A percentile compares a stretch with the other conserved stretches of the same genome.
Conservation (phyloP, 2,329 filamentous ascomycete genomes). For the Furcasterigmium sp. region DNA sequence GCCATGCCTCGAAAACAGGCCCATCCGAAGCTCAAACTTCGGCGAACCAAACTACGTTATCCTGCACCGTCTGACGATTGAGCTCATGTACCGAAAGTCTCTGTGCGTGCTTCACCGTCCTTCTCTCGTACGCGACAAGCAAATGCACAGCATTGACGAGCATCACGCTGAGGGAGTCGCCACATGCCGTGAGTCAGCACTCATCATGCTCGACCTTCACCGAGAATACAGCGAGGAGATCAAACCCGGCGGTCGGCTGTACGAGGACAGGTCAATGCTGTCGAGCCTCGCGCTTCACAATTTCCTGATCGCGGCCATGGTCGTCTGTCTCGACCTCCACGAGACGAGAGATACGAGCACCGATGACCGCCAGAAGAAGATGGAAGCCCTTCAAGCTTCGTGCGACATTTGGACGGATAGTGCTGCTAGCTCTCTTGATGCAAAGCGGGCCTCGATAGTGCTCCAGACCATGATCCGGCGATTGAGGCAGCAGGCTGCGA, state of each 20-base stretch:
- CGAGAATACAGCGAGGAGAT: slow-evolving; percentile 40
- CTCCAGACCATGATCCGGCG: slow-evolving; percentile 33
- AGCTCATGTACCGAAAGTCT: slow-evolving; percentile 42
- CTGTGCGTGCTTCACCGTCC: slow-evolving; percentile 45
- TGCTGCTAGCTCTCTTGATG: slow-evolving; percentile 31
- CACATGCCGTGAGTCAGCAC: slow-evolving; percentile 38
- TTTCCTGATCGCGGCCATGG: slow-evolving; percentile 55
- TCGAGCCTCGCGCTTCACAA: slow-evolving; percentile 48
- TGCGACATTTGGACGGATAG: slow-evolving; percentile 36
- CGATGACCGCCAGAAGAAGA: slow-evolving; percentile 26
- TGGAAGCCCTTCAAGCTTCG: slow-evolving; percentile 31
- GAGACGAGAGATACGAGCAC: slow-evolving; percentile 28
- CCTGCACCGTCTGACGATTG: slow-evolving; percentile 42
- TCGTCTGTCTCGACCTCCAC: slow-evolving; percentile 47
- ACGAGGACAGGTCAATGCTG: slow-evolving; percentile 48
- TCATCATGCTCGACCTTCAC: slow-evolving; percentile 39
- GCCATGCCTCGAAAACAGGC: slow-evolving; percentile 30
- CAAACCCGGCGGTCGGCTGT: slow-evolving; percentile 43
- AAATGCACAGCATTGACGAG: slow-evolving; percentile 21
- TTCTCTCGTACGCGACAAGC: slow-evolving; percentile 34
- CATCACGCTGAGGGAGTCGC: no score
- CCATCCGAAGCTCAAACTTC: slow-evolving; percentile 36
- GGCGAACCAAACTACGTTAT: slow-evolving; percentile 38
- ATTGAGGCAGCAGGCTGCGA: no score
- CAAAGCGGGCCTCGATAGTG: slow-evolving; percentile 34